Evolutionary conservation across 345 rosid species (phyloP).

Genomic region (Cochlearia excelsa): DNA sequence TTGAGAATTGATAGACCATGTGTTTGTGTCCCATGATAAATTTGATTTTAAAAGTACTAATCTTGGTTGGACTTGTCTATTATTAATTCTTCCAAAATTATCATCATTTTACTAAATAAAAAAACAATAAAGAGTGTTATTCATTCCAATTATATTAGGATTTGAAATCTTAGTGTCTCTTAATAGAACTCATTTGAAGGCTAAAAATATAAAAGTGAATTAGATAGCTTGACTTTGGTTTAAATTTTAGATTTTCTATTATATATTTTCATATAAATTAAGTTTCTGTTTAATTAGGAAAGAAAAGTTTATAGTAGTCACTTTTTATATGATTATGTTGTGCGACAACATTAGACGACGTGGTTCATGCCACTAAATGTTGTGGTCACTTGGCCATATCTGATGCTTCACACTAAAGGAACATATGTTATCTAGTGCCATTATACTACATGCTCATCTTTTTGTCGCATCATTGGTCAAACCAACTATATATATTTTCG

Average conservation of each 20-base stretch:
- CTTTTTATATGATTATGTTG: slow-evolving; percentile 7
- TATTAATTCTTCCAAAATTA: background rate
- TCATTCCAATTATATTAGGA: background rate
- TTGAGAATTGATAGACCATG: slow-evolving; percentile 22
- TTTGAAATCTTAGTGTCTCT: background rate
- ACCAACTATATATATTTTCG: background rate
- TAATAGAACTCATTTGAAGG: background rate
- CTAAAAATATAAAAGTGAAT: too few relatives aligned
- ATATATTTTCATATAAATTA: too few relatives aligned
- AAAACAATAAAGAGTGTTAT: background rate
- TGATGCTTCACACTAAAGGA: slow-evolving; percentile 32
- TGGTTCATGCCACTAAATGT: slow-evolving; percentile 22
- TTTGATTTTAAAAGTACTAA: background rate
- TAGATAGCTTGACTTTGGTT: too few relatives aligned
- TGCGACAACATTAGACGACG: slow-evolving; percentile 26
- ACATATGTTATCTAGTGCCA: slow-evolving; percentile 17
- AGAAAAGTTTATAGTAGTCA: background rate
- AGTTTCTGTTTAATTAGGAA: too few relatives aligned
- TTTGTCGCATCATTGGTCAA: slow-evolving; percentile 4
- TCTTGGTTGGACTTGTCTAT: slow-evolving; percentile 7
- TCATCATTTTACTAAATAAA: background rate
- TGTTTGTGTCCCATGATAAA: slow-evolving; percentile 23
- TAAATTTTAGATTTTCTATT: too few relatives aligned
- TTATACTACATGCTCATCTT: slow-evolving; percentile 15
- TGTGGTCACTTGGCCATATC: slow-evolving; percentile 28